A percentile compares a stretch with the other conserved stretches of the same genome.
Conservation (phyloP, 306 rosid genomes). For the Cucumis cinereus region DNA sequence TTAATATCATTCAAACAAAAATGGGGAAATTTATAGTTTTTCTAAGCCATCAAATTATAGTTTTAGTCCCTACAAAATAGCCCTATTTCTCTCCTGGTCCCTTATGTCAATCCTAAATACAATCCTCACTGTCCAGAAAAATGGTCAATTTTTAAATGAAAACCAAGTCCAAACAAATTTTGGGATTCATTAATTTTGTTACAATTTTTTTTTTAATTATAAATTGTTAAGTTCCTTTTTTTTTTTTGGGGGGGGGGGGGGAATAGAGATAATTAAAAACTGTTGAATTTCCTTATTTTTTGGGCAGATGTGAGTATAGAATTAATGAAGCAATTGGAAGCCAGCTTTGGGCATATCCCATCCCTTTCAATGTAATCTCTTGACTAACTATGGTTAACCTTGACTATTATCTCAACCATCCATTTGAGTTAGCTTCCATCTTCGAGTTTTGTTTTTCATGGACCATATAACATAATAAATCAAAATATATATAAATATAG, state of each 20-base stretch:
- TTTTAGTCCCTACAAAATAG: not conserved
- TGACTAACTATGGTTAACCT: not conserved
- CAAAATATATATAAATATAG: no score
- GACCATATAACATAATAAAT: no score
- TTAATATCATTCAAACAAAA: not conserved
- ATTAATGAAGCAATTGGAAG: not conserved
- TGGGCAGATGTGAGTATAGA: not conserved
- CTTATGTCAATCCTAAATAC: no score
- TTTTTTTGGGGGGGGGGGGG: no score
- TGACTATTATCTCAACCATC: not conserved
- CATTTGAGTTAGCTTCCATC: not conserved
- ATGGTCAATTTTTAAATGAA: no score
- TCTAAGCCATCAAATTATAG: no score
- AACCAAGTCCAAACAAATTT: no score
- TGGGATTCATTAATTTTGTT: not conserved
- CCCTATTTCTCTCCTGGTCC: not conserved
- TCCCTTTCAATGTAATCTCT: not conserved
- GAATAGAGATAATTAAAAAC: not conserved
- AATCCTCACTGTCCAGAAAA: no score
- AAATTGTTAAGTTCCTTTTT: not conserved
- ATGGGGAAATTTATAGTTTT: not conserved
- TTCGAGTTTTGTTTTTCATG: no score
- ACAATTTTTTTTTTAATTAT: not conserved
- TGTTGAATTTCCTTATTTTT: not conserved
- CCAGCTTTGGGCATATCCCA: slow-evolving; percentile 3